Conservation (phyloP, 2,329 filamentous ascomycete genomes). For the Sporothrix brunneoviolacea region DNA sequence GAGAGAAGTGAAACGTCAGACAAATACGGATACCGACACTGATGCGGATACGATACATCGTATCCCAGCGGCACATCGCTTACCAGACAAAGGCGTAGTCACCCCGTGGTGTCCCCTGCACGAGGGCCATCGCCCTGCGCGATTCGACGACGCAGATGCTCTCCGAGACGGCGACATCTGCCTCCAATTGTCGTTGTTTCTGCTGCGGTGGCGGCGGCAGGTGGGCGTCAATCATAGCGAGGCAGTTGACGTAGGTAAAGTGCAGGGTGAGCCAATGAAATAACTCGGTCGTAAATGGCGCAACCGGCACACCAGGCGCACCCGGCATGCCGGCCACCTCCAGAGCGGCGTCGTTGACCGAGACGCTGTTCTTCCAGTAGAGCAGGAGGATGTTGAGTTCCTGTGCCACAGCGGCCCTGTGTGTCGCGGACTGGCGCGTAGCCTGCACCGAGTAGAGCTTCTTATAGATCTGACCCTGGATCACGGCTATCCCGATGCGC, state of each 20-base stretch:
- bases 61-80: too few relatives aligned
- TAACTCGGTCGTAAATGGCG: neutral
- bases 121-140: too few relatives aligned
- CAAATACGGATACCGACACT: too few relatives aligned
- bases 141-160: neutral
- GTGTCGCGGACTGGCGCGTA: neutral
- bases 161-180: neutral
- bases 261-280: neutral
- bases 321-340: too few relatives aligned
- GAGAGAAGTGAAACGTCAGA: too few relatives aligned
- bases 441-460: conserved; percentile 1
- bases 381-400: neutral
- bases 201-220: too few relatives aligned
- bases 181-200: too few relatives aligned
- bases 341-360: too few relatives aligned
- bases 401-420: neutral
- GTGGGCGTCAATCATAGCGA: neutral
- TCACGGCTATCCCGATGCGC: conserved; percentile 1
- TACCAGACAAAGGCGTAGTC: too few relatives aligned
- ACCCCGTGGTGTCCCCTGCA: too few relatives aligned
- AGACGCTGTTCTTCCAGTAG: too few relatives aligned
- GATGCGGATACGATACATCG: too few relatives aligned
- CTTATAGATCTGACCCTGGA: conserved; percentile 1
- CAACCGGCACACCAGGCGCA: neutral
- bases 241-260: conserved; percentile 1